Evolutionary conservation across 371 early-diverging fungal species (phyloP).

Genomic region (Apophysomyces ossiformis): DNA sequence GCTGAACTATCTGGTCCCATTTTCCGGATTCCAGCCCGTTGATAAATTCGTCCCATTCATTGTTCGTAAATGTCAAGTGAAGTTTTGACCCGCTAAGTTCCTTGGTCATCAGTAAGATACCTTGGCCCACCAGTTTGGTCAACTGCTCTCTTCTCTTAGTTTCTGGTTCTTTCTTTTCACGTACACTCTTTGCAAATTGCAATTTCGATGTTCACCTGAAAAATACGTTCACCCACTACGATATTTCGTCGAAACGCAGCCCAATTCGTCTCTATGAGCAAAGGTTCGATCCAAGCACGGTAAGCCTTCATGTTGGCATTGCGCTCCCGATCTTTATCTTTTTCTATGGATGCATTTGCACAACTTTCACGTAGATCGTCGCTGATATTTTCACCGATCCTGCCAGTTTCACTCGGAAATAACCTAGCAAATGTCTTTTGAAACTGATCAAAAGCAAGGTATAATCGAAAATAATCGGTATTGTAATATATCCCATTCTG

Average conservation of each 20-base stretch:
- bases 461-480: constrained; percentile 53
- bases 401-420: constrained; percentile 37
- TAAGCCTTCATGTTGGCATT: constrained; percentile 55
- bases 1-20: constrained; percentile 42
- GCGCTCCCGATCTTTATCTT: constrained; percentile 45
- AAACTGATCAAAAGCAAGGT: constrained; percentile 55
- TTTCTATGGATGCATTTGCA: constrained; percentile 18
- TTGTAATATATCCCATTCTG: constrained; percentile 60
- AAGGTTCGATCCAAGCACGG: constrained; percentile 49
- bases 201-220: constrained; percentile 5
- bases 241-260: constrained; percentile 56
- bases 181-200: background rate
- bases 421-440: constrained; percentile 42
- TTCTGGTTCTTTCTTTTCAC: background rate
- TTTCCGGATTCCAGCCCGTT: constrained; percentile 35
- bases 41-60: constrained; percentile 57
- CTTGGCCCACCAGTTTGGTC: constrained; percentile 49
- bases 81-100: constrained; percentile 54
- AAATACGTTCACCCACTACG: constrained; percentile 53
- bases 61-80: constrained; percentile 55
- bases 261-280: constrained; percentile 51
- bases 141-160: constrained; percentile 34
- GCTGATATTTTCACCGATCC: constrained; percentile 14
- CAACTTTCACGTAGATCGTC: constrained; percentile 1
- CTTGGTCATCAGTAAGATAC: constrained; percentile 52